phyloP scores from a whole-genome alignment of 805 yeast species.

The Clavispora santaluciae region DNA sequence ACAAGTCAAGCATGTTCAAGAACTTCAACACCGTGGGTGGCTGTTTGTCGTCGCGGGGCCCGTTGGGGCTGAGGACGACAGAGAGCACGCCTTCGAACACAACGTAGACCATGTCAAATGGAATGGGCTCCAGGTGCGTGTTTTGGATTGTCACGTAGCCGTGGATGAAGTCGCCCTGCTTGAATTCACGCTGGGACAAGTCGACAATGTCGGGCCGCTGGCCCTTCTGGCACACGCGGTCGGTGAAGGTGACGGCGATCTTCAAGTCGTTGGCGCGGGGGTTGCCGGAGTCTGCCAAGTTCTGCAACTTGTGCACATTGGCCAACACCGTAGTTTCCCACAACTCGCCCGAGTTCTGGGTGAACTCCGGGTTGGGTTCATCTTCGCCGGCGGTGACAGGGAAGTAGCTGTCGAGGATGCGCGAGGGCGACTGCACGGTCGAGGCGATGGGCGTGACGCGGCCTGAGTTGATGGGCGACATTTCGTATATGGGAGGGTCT shows the following conservation, averaged over 20 bases:
- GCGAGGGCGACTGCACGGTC: conserved; percentile 2
- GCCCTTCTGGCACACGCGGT: conserved; percentile 27
- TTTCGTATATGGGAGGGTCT: conserved; percentile 36
- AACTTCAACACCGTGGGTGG: conserved; percentile 25
- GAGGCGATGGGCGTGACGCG: conserved; percentile 13
- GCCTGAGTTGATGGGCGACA: conserved; percentile 16
- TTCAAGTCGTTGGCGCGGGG: conserved; percentile 22
- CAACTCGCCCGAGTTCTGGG: conserved; percentile 12
- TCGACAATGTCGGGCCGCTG: conserved; percentile 25
- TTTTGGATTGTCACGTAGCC: conserved; percentile 23
- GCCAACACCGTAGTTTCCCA: conserved; percentile 42
- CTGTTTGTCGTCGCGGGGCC: conserved; percentile 30
- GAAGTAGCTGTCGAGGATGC: conserved; percentile 10
- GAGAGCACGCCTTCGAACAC: conserved; percentile 26
- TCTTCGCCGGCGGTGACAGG: conserved; percentile 10
- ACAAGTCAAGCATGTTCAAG: conserved; percentile 27
- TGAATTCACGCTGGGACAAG: conserved; percentile 30
- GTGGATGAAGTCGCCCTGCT: conserved; percentile 24
- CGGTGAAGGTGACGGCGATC: conserved; percentile 32
- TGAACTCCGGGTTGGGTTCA: conserved; percentile 6
- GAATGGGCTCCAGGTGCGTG: conserved; percentile 14
- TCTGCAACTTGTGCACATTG: conserved; percentile 36
- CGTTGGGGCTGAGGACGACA: conserved; percentile 15
- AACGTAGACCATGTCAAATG: conserved; percentile 26
- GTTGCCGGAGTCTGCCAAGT: conserved; percentile 20